A percentile compares a stretch with the other conserved stretches of the same genome.
phyloP scores from a whole-genome alignment of 805 yeast species.

The Barnettozyma sp. region DNA sequence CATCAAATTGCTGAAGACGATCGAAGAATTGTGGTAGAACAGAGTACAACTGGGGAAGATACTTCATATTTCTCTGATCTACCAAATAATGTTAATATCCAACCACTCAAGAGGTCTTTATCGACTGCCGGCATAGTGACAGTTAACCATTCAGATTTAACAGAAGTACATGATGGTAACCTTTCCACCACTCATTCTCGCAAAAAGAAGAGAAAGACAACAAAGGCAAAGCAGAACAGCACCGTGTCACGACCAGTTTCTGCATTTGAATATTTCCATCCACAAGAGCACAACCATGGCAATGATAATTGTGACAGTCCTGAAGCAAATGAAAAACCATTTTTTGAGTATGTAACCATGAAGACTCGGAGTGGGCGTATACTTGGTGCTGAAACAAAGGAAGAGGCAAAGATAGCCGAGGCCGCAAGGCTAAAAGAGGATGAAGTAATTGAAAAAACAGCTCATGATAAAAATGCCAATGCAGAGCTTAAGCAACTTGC shows the following conservation, averaged over 20 bases:
- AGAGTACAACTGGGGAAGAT: no score
- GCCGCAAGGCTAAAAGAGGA: constrained; percentile 17
- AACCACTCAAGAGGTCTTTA: no score
- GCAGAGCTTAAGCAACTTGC: constrained; percentile 12
- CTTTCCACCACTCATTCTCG: no score
- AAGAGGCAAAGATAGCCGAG: constrained; percentile 21
- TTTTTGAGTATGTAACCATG: constrained; percentile 21
- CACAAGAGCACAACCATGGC: neutral
- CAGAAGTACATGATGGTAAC: no score
- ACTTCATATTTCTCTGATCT: no score
- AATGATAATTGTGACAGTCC: no score
- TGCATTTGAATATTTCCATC: constrained; percentile 1
- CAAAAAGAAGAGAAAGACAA: neutral
- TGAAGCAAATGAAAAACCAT: constrained; percentile 1
- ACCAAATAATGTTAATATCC: no score
- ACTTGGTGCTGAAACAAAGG: constrained; percentile 25
- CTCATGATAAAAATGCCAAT: constrained; percentile 14
- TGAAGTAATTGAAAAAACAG: constrained; percentile 16
- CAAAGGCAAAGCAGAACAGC: constrained; percentile 1
- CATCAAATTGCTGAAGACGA: no score
- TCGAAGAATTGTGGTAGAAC: no score
- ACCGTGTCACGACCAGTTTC: constrained; percentile 1
- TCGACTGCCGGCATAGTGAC: no score
- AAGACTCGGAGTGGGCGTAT: constrained; percentile 27
- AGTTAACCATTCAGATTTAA: no score